phyloP scores from a whole-genome alignment of 1,284 basidiomycete species.

The Ganoderma meredithae region DNA sequence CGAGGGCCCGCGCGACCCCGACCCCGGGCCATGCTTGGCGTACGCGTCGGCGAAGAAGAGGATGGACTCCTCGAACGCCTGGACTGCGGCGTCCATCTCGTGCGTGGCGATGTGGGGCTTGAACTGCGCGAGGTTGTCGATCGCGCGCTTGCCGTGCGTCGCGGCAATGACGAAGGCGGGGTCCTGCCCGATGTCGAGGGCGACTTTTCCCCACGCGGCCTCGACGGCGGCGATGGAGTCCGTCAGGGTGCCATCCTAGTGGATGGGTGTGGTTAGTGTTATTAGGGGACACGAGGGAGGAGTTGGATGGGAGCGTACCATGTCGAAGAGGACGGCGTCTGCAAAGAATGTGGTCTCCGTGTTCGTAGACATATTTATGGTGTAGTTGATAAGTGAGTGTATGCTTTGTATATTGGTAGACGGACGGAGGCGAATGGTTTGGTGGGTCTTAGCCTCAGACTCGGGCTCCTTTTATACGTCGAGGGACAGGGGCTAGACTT shows the following conservation, averaged over 20 bases:
- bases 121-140: slow-evolving; percentile 40
- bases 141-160: slow-evolving; percentile 61
- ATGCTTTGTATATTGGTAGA: slow-evolving; percentile 5
- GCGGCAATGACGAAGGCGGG: slow-evolving; percentile 48
- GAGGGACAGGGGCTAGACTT: background rate
- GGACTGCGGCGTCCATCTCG: slow-evolving; percentile 52
- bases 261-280: slow-evolving; percentile 49
- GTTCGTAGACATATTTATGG: slow-evolving; percentile 36
- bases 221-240: slow-evolving; percentile 82
- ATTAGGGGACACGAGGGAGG: slow-evolving; percentile 43
- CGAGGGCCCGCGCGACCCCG: slow-evolving; percentile 38
- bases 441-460: background rate
- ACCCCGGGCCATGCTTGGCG: slow-evolving; percentile 50
- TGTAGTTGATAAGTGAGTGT: no score
- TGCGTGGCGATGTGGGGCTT: slow-evolving; percentile 50
- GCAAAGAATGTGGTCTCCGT: slow-evolving; percentile 49
- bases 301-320: slow-evolving; percentile 53
- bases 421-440: background rate
- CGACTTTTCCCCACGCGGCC: slow-evolving; percentile 81
- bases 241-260: slow-evolving; percentile 74
- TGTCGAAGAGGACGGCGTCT: slow-evolving; percentile 77
- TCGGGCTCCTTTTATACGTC: background rate
- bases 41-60: slow-evolving; percentile 78
- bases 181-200: slow-evolving; percentile 71
- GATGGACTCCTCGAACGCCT: slow-evolving; percentile 73